Evolutionary conservation across 345 rosid genomes (phyloP).

Genomic region (Populus euphratica): DNA sequence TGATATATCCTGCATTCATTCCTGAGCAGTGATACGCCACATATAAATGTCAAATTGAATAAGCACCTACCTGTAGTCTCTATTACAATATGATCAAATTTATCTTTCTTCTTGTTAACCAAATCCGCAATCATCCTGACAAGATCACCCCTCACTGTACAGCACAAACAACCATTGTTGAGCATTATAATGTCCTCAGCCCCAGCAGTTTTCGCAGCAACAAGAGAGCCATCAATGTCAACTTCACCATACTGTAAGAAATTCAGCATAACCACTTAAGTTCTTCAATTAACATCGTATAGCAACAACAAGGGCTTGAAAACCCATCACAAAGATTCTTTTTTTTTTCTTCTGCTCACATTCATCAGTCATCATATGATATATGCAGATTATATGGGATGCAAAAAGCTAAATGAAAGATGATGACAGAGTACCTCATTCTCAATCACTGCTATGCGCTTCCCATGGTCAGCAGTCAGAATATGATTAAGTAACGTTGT

Average conservation of each 20-base stretch:
- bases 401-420: not conserved
- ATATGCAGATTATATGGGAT: not conserved
- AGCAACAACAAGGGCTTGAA: not conserved
- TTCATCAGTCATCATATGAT: not conserved
- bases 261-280: not conserved
- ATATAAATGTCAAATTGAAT: not conserved
- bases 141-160: slow-evolving; percentile 97
- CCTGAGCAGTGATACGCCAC: not conserved
- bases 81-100: slow-evolving; percentile 83
- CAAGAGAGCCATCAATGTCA: slow-evolving; percentile 92
- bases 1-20: too few relatives aligned
- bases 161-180: slow-evolving; percentile 94
- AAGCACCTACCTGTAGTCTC: slow-evolving; percentile 75
- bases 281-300: not conserved
- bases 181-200: slow-evolving; percentile 90
- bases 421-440: slow-evolving; percentile 54
- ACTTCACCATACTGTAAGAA: slow-evolving; percentile 78
- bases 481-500: slow-evolving; percentile 90
- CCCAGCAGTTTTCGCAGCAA: slow-evolving; percentile 82
- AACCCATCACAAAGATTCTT: not conserved
- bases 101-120: slow-evolving; percentile 76
- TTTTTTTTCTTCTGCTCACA: not conserved
- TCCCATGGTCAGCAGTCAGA: slow-evolving; percentile 92
- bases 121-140: slow-evolving; percentile 88
- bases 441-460: slow-evolving; percentile 93